Evolutionary conservation across 441 rosid genomes (phyloP), one percentile per base, ranked within the genome.

Genomic region (Croton setiger): DNA sequence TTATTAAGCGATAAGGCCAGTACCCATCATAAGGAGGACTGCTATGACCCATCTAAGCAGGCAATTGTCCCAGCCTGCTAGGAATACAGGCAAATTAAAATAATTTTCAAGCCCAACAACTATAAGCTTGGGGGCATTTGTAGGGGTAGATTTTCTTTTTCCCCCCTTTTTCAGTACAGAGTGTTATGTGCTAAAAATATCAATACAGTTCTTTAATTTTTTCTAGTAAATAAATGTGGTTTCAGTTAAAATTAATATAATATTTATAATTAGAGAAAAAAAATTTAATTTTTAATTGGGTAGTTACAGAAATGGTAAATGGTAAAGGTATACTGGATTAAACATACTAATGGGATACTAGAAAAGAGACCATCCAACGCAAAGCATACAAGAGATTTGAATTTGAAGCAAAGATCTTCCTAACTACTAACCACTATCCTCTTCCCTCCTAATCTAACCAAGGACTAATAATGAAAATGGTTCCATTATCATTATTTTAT

Each of bases 391-490:
- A 1, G 11, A 4, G 8, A 7, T 10, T 39, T 21, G 61, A 66
- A 41, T 41, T 66, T 21, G 61, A 66, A 66, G 61, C 52, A 66
- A 66, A 53, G 61, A 21, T 20, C 12, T 35, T 60, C 7, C 69
- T 45, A 20, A 52, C 59, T 51, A 20, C 58, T 43, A 45, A 12
- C 39, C n/a, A 0, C 17, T 13, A 31, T 21, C 23, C 59, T 23
- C 33, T 60, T 5, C 23, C n/a, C 63, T 60, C 64, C 31, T 60
- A 60, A 59, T 59, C 43, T 20, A 54, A 54, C 23, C 35, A 4
- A 23, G 5, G 2, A 15, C 7, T 7, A n/a, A 57, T 31, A 18
- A 52, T 52, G 55, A 52, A 52, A 52, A 5, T 53, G 1, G 6
- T n/a, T 10, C 9, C 4, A 10, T 7, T 59, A 27, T 27, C 31